phyloP scores from a whole-genome alignment of 2,329 filamentous ascomycete species.

The Beauveria rudraprayagi region DNA sequence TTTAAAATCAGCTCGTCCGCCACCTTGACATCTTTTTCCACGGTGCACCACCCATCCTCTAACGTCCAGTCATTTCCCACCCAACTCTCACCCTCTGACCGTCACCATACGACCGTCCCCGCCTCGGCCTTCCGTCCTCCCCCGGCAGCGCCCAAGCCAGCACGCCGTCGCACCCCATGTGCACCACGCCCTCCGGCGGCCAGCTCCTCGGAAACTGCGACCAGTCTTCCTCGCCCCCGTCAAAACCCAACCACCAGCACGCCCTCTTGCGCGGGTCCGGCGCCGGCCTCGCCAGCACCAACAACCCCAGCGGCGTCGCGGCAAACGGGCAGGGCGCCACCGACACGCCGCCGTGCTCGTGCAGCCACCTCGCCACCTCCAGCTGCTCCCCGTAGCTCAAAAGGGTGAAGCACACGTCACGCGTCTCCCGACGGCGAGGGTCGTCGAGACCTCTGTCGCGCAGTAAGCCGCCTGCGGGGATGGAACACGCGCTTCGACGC shows the following conservation, averaged over 20 bases:
- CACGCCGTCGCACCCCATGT: background rate
- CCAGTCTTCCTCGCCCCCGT: background rate
- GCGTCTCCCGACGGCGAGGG: background rate
- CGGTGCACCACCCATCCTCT: too few relatives aligned
- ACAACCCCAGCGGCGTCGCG: background rate
- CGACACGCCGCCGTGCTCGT: background rate
- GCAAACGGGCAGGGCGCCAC: background rate
- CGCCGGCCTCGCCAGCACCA: background rate
- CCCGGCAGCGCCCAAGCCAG: background rate
- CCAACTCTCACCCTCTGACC: too few relatives aligned
- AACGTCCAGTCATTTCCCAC: too few relatives aligned
- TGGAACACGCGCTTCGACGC: background rate
- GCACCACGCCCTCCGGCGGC: background rate
- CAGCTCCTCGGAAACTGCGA: background rate
- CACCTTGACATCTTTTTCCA: too few relatives aligned
- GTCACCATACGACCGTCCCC: too few relatives aligned
- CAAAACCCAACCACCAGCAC: background rate
- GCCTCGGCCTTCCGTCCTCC: background rate
- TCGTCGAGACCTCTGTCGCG: background rate
- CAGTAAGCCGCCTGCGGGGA: too few relatives aligned
- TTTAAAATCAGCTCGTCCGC: too few relatives aligned
- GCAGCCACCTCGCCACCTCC: background rate
- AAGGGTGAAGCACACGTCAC: slow-evolving; percentile 1
- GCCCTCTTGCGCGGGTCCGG: background rate
- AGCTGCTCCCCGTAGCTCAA: background rate